Conservation (phyloP, 2,329 filamentous ascomycete species). For the Colletotrichum karsti region DNA sequence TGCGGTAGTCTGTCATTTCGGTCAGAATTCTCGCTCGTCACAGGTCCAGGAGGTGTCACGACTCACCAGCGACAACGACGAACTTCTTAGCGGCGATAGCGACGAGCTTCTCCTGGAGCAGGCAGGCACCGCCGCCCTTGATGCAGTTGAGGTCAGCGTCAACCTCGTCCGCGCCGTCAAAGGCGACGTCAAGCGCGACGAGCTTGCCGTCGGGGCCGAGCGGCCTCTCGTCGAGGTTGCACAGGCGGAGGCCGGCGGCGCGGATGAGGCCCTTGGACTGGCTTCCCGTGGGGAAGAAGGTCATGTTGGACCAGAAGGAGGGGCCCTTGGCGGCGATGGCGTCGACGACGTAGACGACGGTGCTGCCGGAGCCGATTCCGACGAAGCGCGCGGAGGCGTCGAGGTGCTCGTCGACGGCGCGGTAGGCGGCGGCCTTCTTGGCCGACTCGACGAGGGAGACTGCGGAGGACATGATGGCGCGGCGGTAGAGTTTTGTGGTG, state of each 20-base stretch:
- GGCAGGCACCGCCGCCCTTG: constrained; percentile 96
- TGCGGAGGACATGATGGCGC: constrained; percentile 45
- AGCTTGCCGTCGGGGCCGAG: constrained; percentile 54
- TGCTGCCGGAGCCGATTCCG: constrained; percentile 84
- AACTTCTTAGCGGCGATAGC: constrained; percentile 86
- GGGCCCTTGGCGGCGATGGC: constrained; percentile 73
- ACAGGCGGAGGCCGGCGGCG: constrained; percentile 77
- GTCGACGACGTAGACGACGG: constrained; percentile 86
- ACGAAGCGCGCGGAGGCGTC: constrained; percentile 68
- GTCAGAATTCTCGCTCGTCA: background rate
- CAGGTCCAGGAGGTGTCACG: background rate
- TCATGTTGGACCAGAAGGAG: constrained; percentile 68
- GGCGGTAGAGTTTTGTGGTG: constrained; percentile 15
- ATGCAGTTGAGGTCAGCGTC: constrained; percentile 96
- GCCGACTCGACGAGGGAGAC: constrained; percentile 70
- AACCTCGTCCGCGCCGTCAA: constrained; percentile 97
- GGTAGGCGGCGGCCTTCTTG: constrained; percentile 78
- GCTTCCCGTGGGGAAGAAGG: constrained; percentile 91
- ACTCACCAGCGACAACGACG: constrained; percentile 82
- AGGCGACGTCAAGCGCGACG: constrained; percentile 82
- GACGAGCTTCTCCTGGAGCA: constrained; percentile 98
- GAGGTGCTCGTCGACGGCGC: constrained; percentile 79
- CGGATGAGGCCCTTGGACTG: constrained; percentile 90
- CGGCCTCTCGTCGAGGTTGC: constrained; percentile 80
- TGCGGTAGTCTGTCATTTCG: constrained; percentile 77